Evolutionary conservation across 2,329 filamentous ascomycete genomes (phyloP).

Genomic region (Penicillium occitanis): DNA sequence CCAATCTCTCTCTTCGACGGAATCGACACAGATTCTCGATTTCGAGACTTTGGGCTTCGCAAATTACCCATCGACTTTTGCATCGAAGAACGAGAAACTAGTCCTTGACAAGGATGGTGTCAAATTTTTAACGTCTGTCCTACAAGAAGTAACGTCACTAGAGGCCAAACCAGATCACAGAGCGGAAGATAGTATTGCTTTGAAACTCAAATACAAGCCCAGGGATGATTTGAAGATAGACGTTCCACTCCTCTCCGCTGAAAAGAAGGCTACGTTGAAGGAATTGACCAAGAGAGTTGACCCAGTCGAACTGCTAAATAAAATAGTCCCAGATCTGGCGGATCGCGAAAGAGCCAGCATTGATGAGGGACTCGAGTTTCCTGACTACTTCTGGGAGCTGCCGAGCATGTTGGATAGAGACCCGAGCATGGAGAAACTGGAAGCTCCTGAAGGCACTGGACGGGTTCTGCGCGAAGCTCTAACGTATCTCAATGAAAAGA

Average conservation of each 20-base stretch:
- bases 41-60: slow-evolving; percentile 2
- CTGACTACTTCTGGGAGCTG: slow-evolving; percentile 34
- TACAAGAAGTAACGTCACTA: slow-evolving; percentile 23
- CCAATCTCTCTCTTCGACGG: slow-evolving; percentile 25
- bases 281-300: background rate
- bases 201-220: slow-evolving; percentile 18
- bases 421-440: slow-evolving; percentile 29
- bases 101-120: slow-evolving; percentile 33
- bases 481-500: slow-evolving; percentile 27
- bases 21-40: slow-evolving; percentile 26
- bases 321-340: slow-evolving; percentile 24
- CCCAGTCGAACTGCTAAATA: slow-evolving; percentile 11
- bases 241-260: background rate
- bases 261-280: background rate
- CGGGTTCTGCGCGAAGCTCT: slow-evolving; percentile 31
- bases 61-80: slow-evolving; percentile 8
- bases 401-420: slow-evolving; percentile 25
- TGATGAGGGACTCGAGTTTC: slow-evolving; percentile 48
- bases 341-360: slow-evolving; percentile 36
- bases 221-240: slow-evolving; percentile 10
- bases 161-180: slow-evolving; percentile 15
- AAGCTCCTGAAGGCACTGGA: slow-evolving; percentile 28
- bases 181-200: slow-evolving; percentile 19
- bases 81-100: slow-evolving; percentile 34
- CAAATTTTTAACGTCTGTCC: slow-evolving; percentile 33